Evolutionary conservation across 441 rosid species (phyloP).

Genomic region (Euphorbia celastroides): DNA sequence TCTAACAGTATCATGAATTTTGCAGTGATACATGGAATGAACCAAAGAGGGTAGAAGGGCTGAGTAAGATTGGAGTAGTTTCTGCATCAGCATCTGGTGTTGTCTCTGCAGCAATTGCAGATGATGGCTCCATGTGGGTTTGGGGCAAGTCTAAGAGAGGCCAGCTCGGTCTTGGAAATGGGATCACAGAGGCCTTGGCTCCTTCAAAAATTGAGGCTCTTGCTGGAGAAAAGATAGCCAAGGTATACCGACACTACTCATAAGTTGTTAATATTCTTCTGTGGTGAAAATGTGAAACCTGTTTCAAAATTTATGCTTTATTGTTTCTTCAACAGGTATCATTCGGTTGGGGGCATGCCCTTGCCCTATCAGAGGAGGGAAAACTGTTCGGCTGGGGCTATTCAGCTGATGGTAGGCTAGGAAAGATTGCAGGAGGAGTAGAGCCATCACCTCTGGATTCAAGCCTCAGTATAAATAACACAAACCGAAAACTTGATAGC

Average conservation of each 20-base stretch:
- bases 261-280: not conserved
- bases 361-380: slow-evolving; percentile 65
- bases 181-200: slow-evolving; percentile 41
- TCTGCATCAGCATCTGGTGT: slow-evolving; percentile 88
- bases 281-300: not conserved
- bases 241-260: slow-evolving; percentile 42
- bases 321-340: slow-evolving; percentile 51
- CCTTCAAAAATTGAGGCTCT: slow-evolving; percentile 68
- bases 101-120: slow-evolving; percentile 66
- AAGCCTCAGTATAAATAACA: slow-evolving; percentile 8
- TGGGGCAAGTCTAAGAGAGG: slow-evolving; percentile 98
- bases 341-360: slow-evolving; percentile 93
- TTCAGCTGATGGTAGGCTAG: slow-evolving; percentile 83
- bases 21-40: slow-evolving; percentile 49
- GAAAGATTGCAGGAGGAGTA: slow-evolving; percentile 44
- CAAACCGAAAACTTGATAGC: slow-evolving; percentile 18
- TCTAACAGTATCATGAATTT: not conserved
- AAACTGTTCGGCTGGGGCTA: slow-evolving; percentile 92
- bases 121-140: slow-evolving; percentile 85
- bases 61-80: slow-evolving; percentile 44
- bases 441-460: slow-evolving; percentile 55
- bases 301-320: not conserved
- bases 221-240: slow-evolving; percentile 53
- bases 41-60: slow-evolving; percentile 65
- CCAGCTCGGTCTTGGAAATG: slow-evolving; percentile 89